Base-by-base conservation (phyloP, 31 red algal genomes). In the Endocladia muricata region DNA sequence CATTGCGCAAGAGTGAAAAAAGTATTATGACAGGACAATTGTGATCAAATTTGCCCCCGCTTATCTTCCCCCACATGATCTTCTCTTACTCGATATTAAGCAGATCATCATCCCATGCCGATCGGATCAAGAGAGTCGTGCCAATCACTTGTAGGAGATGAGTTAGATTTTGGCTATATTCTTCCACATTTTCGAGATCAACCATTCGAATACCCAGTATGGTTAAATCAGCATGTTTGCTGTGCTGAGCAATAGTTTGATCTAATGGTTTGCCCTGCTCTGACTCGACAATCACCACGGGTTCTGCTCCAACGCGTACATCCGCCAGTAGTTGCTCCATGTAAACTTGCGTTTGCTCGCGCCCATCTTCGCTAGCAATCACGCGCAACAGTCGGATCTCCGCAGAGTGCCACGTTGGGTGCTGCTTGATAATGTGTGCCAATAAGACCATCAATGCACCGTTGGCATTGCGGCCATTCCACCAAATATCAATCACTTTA, bases 171-270 rank as follows among this genome's bases (percentile, higher is more conserved):
- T n/a, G n/a, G n/a, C n/a, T n/a, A n/a, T n/a, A n/a, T n/a, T n/a
- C n/a, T n/a, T n/a, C n/a, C n/a, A n/a, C 2, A 73, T 92, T 54
- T 86, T 73, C 71, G 86, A 31, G 36, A 70, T 88, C 77, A 74
- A 19, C 11, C 44, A 51, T 19, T 9, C 19, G 11, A 19, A 51
- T 51, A 9, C 44, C 44, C 11, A 51, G 9, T 13, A 51, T 51
- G 11, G 44, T 19, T 51, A 51, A 19, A 19, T 51, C 44, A 19
- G 44, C 44, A 13, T 19, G 44, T 9, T 9, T 9, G 19, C 44
- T 51, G 44, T 13, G 11, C 11, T 51, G 11, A 19, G 11, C 11
- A 9, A 51, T 51, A 51, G 19, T 51, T 9, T 51, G 11, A 19
- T 9, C 9, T 13, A 51, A 13, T 19, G 9, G 9, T 9, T 19